These are phyloP conservation scores for Heliophila coronopifolia DNA, from an alignment of 441 rosid species.

Conservation along the genomic window DNA sequence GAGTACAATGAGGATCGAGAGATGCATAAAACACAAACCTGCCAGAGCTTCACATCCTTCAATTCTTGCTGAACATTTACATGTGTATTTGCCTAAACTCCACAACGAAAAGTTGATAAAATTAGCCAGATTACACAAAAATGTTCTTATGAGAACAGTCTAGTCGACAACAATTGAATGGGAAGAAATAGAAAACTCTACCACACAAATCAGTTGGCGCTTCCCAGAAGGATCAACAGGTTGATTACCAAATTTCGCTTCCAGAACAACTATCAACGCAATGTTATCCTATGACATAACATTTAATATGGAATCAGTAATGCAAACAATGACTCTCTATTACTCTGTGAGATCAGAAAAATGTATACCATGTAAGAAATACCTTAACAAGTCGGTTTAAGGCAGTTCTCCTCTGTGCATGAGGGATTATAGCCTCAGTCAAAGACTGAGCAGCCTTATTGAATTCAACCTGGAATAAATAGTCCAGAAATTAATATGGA, in stretches of 20 bases:
- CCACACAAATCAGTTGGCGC: constrained; percentile 97
- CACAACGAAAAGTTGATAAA: constrained; percentile 13
- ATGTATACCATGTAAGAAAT: constrained; percentile 10
- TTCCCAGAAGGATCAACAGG: constrained; percentile 81
- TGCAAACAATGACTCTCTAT: constrained; percentile 1
- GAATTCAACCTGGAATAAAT: constrained; percentile 74
- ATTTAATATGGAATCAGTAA: constrained; percentile 19
- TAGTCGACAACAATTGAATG: constrained; percentile 1
- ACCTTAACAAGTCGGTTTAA: constrained; percentile 86
- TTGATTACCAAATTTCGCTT: constrained; percentile 86
- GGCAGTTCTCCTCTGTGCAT: constrained; percentile 82
- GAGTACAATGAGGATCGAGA: background rate
- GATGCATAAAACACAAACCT: constrained; percentile 55
- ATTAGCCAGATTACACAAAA: background rate
- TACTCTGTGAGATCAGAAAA: background rate
- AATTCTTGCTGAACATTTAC: constrained; percentile 80
- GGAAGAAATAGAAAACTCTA: constrained; percentile 23
- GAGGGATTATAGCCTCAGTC: constrained; percentile 83
- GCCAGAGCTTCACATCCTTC: constrained; percentile 99
- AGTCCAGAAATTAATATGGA: constrained; percentile 18
- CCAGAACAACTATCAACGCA: constrained; percentile 90
- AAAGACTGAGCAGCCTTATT: constrained; percentile 98
- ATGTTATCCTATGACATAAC: constrained; percentile 66
- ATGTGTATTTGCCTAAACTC: constrained; percentile 89
- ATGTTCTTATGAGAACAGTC: background rate